Evolutionary conservation across 2,329 filamentous ascomycete species (phyloP).

Genomic region (Geosmithia flava): DNA sequence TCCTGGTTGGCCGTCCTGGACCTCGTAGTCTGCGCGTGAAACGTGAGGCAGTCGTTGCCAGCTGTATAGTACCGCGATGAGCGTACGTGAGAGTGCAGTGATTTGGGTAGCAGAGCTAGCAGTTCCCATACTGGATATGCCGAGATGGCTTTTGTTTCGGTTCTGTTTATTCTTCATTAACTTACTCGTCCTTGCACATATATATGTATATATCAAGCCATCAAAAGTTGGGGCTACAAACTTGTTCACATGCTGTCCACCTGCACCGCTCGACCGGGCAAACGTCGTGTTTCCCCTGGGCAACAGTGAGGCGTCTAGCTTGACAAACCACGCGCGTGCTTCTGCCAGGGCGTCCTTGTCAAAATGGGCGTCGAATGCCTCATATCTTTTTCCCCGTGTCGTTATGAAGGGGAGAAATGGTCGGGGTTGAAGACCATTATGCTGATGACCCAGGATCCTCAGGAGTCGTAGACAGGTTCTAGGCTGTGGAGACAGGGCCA

Average conservation of each 20-base stretch:
- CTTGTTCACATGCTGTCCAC: conserved; percentile 53
- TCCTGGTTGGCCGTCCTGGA: conserved; percentile 38
- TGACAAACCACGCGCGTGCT: conserved; percentile 37
- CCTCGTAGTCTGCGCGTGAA: conserved; percentile 42
- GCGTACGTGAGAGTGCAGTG: conserved; percentile 33
- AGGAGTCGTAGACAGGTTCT: not conserved
- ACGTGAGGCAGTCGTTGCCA: conserved; percentile 36
- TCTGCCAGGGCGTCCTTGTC: conserved; percentile 36
- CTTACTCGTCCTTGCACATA: too few species aligned
- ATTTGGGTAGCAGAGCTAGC: conserved; percentile 27
- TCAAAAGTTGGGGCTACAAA: conserved; percentile 17
- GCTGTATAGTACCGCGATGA: conserved; percentile 40
- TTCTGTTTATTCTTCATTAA: conserved; percentile 22
- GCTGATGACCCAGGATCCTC: not conserved
- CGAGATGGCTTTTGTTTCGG: conserved; percentile 46
- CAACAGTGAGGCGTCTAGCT: conserved; percentile 28
- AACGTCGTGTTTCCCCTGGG: conserved; percentile 40
- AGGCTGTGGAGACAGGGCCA: not conserved
- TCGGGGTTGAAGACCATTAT: not conserved
- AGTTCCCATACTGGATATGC: conserved; percentile 37
- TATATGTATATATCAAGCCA: too few species aligned
- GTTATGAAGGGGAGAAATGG: not conserved
- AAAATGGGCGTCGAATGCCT: conserved; percentile 35
- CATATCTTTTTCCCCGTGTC: conserved; percentile 18
- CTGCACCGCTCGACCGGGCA: conserved; percentile 47